Evolutionary conservation across 1,284 basidiomycete species (phyloP).

Genomic region (Hemileia vastatrix): DNA sequence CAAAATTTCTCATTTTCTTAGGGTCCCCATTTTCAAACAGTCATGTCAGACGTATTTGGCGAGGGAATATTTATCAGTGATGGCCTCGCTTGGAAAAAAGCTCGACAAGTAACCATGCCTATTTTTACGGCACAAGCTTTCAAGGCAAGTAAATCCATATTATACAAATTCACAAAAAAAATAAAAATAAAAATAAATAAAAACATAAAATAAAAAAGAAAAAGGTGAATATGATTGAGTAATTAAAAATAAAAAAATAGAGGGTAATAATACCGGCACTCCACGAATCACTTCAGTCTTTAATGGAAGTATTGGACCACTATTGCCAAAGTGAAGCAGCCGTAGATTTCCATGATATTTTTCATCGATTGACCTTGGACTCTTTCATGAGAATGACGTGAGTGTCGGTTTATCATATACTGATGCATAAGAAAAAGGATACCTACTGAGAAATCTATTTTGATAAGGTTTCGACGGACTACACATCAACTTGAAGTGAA

Average conservation of each 20-base stretch:
- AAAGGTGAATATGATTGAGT: too few species aligned
- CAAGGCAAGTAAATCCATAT: too few species aligned
- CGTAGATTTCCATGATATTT: slow-evolving; percentile 15
- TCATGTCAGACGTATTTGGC: slow-evolving; percentile 24
- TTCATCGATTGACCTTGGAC: slow-evolving; percentile 20
- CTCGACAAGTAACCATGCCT: slow-evolving; percentile 19
- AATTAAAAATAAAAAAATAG: slow-evolving; percentile 8
- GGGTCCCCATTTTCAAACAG: slow-evolving; percentile 20
- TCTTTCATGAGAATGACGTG: slow-evolving; percentile 24
- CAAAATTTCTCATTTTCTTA: background rate
- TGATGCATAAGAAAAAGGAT: background rate
- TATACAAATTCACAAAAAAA: too few species aligned
- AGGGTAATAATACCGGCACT: slow-evolving; percentile 20
- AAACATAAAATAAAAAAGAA: too few species aligned
- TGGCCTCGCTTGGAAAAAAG: slow-evolving; percentile 19
- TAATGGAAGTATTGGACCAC: slow-evolving; percentile 13
- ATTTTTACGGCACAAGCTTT: slow-evolving; percentile 21
- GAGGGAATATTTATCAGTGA: slow-evolving; percentile 23
- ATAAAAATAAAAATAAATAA: too few species aligned
- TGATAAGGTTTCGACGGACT: background rate
- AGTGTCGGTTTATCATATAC: background rate
- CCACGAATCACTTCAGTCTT: slow-evolving; percentile 16
- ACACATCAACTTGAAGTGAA: background rate
- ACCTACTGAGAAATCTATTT: slow-evolving; percentile 1
- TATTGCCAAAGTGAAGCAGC: slow-evolving; percentile 6